phyloP scores from a whole-genome alignment of 257 asterid genomes.

The Asclepias syriaca region DNA sequence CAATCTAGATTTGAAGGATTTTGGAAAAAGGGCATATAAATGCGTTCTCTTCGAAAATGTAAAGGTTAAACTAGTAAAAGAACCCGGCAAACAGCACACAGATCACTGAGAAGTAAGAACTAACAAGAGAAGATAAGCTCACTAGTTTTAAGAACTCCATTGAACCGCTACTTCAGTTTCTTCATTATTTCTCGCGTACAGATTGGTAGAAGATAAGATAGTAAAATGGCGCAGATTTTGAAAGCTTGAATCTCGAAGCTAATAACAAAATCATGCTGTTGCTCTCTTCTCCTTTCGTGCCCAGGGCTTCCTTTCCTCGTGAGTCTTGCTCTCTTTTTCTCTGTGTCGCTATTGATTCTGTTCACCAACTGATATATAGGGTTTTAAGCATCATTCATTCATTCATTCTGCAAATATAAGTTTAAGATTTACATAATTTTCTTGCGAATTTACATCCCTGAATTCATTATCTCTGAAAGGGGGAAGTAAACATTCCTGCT shows the following conservation, averaged over 20 bases:
- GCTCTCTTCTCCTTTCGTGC: slow-evolving; percentile 31
- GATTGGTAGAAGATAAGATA: not conserved
- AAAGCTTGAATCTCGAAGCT: slow-evolving; percentile 18
- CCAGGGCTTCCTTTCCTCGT: slow-evolving; percentile 33
- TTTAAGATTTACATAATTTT: not conserved
- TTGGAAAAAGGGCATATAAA: no score
- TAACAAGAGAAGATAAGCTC: not conserved
- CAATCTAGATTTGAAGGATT: no score
- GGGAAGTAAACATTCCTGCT: not conserved
- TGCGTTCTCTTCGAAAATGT: no score
- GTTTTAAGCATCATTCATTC: not conserved
- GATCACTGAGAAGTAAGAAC: not conserved
- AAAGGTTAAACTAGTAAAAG: no score
- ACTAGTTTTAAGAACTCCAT: not conserved
- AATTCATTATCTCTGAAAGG: not conserved
- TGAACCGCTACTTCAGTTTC: not conserved
- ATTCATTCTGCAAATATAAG: not conserved
- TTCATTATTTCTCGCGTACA: not conserved
- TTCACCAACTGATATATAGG: not conserved
- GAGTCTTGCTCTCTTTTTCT: slow-evolving; percentile 29
- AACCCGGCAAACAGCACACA: no score
- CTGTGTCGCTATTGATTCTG: not conserved
- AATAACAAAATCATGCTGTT: slow-evolving; percentile 33
- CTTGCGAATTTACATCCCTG: not conserved
- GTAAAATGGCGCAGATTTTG: slow-evolving; percentile 11